A percentile compares a stretch with the other conserved stretches of the same genome.
Evolutionary conservation across 805 yeast genomes (phyloP).

Genomic region (Metschnikowia continentalis): DNA sequence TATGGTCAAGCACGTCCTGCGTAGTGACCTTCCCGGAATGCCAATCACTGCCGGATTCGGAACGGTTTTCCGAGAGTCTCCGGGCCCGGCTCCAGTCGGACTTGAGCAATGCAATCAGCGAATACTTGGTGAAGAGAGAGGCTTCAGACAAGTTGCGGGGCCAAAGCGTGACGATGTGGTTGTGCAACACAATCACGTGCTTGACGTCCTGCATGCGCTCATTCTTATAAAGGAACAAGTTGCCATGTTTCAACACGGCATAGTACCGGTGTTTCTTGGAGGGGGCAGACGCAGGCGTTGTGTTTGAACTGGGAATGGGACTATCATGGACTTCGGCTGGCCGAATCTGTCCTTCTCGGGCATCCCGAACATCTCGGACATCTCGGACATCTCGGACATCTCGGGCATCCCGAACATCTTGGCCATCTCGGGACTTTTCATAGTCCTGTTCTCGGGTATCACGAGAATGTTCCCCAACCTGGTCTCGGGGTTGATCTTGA

Average conservation of each 20-base stretch:
- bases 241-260: slow-evolving; percentile 81
- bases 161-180: slow-evolving; percentile 76
- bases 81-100: slow-evolving; percentile 31
- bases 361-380: no score
- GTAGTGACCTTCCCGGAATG: slow-evolving; percentile 18
- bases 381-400: no score
- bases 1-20: slow-evolving; percentile 22
- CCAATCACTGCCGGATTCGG: slow-evolving; percentile 8
- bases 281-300: background rate
- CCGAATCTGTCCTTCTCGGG: background rate
- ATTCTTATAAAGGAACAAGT: slow-evolving; percentile 77
- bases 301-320: background rate
- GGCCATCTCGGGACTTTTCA: no score
- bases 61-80: slow-evolving; percentile 18
- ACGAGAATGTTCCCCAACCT: background rate
- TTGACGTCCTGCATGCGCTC: slow-evolving; percentile 60
- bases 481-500: no score
- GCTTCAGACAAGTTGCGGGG: slow-evolving; percentile 74
- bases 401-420: no score
- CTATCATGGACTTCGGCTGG: background rate
- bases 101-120: slow-evolving; percentile 71
- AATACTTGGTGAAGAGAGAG: slow-evolving; percentile 72
- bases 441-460: no score
- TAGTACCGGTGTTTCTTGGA: slow-evolving; percentile 55
- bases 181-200: slow-evolving; percentile 74